These are phyloP conservation scores for Coelastrella sp. DNA, from an alignment of 139 green algal genomes.

Conservation along the genomic window DNA sequence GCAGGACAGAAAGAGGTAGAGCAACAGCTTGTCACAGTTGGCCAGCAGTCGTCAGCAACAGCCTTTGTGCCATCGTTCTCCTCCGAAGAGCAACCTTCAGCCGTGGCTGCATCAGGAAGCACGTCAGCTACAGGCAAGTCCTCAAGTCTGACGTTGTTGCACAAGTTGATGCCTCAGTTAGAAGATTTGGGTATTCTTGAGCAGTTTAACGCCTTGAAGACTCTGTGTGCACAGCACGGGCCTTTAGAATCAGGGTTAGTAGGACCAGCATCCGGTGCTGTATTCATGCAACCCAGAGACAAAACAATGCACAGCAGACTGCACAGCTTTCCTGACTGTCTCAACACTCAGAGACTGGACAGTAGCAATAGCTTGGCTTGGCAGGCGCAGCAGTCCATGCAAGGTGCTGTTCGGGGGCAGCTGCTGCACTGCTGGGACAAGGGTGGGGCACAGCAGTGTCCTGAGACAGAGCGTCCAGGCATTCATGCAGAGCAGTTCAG, in stretches of 20 bases:
- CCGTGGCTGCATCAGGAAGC: not conserved
- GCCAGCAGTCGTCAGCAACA: too few relatives aligned
- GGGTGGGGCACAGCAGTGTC: not conserved
- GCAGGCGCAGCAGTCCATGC: conserved; percentile 12
- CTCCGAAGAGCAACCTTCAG: too few relatives aligned
- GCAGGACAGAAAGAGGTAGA: too few relatives aligned
- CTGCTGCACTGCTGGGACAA: not conserved
- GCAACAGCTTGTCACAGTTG: too few relatives aligned
- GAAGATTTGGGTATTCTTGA: conserved; percentile 19
- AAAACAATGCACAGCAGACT: not conserved
- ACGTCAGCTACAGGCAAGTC: not conserved
- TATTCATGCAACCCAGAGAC: not conserved
- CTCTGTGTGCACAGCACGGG: not conserved
- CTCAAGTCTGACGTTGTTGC: not conserved
- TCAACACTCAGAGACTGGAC: not conserved
- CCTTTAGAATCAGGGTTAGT: not conserved
- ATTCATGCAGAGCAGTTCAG: too few relatives aligned
- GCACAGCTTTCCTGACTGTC: not conserved
- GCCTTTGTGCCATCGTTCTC: too few relatives aligned
- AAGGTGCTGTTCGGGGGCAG: too few relatives aligned
- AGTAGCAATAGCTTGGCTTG: not conserved
- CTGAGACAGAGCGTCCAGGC: too few relatives aligned
- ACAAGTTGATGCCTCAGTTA: conserved; percentile 21
- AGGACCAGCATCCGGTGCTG: not conserved
- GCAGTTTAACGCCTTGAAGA: conserved; percentile 13